Conservation (phyloP, 257 asterid genomes). For the Catharanthus roseus region DNA sequence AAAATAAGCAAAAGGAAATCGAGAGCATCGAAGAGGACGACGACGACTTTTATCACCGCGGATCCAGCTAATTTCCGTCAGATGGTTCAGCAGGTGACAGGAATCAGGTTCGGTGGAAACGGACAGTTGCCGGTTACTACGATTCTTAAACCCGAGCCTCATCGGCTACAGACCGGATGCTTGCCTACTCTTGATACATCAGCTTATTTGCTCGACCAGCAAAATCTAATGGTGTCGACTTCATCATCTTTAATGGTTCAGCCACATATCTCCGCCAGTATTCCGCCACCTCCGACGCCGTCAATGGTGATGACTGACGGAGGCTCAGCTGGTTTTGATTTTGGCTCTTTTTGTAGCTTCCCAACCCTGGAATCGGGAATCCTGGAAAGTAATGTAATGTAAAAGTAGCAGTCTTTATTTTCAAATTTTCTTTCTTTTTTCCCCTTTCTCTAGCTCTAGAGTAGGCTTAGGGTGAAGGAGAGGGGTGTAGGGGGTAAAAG, state of each 20-base stretch:
- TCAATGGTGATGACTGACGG: conserved; percentile 18
- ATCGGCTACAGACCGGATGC: conserved; percentile 29
- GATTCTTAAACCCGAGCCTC: conserved; percentile 60
- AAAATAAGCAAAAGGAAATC: conserved; percentile 63
- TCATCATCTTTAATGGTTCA: conserved; percentile 16
- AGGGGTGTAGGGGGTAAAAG: conserved; percentile 6
- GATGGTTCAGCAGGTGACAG: conserved; percentile 97
- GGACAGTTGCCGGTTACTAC: conserved; percentile 28
- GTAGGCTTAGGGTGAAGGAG: neutral
- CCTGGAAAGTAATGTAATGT: conserved; percentile 60
- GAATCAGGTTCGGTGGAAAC: conserved; percentile 45
- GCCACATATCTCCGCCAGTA: conserved; percentile 17
- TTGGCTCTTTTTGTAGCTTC: conserved; percentile 51
- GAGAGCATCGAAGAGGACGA: conserved; percentile 63
- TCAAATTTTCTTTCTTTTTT: neutral
- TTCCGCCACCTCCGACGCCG: conserved; percentile 21
- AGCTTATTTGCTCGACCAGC: conserved; percentile 33
- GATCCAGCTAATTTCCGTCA: conserved; percentile 82
- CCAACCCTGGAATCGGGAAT: conserved; percentile 95
- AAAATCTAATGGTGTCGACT: conserved; percentile 16
- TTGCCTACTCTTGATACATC: conserved; percentile 60
- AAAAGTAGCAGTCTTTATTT: conserved; percentile 8
- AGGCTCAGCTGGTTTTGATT: conserved; percentile 37
- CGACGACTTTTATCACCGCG: conserved; percentile 77
- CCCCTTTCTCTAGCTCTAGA: too few relatives aligned